Percentiles rank a stretch among this genome's conserved stretches.
These are phyloP conservation scores for Ophiognomonia clavigignenti-juglandacearum DNA, from an alignment of 2,329 filamentous ascomycete species.

Conservation along the genomic window DNA sequence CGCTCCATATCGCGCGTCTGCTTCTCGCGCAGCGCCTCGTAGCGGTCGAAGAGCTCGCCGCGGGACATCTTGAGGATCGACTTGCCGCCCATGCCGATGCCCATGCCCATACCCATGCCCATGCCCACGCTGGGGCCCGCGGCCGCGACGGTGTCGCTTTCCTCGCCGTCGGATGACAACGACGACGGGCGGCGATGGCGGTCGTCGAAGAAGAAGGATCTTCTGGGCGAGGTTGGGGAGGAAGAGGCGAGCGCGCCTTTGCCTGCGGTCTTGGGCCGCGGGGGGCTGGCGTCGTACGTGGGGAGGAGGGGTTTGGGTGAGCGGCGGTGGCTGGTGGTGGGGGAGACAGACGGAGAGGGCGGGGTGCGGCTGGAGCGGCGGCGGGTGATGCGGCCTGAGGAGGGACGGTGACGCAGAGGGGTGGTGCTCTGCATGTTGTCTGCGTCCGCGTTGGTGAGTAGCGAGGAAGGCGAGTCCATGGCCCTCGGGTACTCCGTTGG, in stretches of 20 bases:
- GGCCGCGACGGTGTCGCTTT: neutral
- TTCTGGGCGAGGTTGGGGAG: no score
- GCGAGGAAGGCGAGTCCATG: conserved; percentile 4
- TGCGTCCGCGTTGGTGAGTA: conserved; percentile 5
- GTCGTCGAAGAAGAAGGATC: conserved; percentile 6
- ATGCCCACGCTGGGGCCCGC: no score
- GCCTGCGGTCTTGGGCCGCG: conserved; percentile 10
- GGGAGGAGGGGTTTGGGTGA: conserved; percentile 3
- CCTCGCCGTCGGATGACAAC: neutral
- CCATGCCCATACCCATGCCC: no score
- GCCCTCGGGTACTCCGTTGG: neutral
- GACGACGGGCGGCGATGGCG: no score
- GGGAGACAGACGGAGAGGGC: neutral
- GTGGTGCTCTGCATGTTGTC: conserved; percentile 1
- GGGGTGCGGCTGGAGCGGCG: neutral
- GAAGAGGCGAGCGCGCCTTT: conserved; percentile 9
- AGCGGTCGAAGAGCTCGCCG: conserved; percentile 8
- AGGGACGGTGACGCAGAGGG: conserved; percentile 2
- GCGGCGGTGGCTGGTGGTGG: conserved; percentile 2
- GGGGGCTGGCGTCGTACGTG: neutral
- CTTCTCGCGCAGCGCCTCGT: conserved; percentile 14
- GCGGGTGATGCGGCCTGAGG: conserved; percentile 1
- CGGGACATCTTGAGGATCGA: conserved; percentile 8
- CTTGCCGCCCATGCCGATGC: no score
- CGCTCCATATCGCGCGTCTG: conserved; percentile 37